These are phyloP conservation scores for Mortierella claussenii DNA, from an alignment of 192 early-diverging fungal genomes.

Conservation along the genomic window DNA sequence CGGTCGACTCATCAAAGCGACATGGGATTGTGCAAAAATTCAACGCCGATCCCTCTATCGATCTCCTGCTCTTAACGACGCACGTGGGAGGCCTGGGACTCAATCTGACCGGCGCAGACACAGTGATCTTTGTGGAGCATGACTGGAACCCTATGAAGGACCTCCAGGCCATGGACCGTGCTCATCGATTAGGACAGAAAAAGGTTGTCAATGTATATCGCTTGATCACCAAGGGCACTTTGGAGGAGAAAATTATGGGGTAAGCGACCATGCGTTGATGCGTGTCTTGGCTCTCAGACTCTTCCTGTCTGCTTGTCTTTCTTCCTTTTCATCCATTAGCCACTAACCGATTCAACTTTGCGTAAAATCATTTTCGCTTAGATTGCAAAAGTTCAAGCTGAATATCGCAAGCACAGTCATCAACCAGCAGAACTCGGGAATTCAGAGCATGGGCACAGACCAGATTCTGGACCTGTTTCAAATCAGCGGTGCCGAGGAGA, in stretches of 20 bases:
- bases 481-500: constrained; percentile 65
- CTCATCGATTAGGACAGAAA: constrained; percentile 98
- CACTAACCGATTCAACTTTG: too few species aligned
- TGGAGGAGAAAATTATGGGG: constrained; percentile 99
- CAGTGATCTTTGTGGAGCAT: constrained; percentile 99
- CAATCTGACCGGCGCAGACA: constrained; percentile 99
- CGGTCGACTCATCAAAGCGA: constrained; percentile 81
- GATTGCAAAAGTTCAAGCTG: constrained; percentile 96
- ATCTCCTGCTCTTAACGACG: constrained; percentile 94
- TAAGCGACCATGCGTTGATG: constrained; percentile 54
- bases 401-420: constrained; percentile 96
- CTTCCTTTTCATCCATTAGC: too few species aligned
- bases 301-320: too few species aligned
- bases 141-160: constrained; percentile 99
- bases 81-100: constrained; percentile 97
- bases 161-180: constrained; percentile 99
- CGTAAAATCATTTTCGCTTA: constrained; percentile 30
- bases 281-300: too few species aligned
- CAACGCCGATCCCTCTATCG: constrained; percentile 96
- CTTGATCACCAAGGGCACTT: constrained; percentile 93
- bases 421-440: constrained; percentile 94
- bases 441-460: constrained; percentile 95
- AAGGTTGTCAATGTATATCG: constrained; percentile 98
- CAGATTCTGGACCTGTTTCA: constrained; percentile 95
- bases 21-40: constrained; percentile 94